phyloP scores from a whole-genome alignment of 805 yeast genomes.

The Saccharomyces kudriavzevii region DNA sequence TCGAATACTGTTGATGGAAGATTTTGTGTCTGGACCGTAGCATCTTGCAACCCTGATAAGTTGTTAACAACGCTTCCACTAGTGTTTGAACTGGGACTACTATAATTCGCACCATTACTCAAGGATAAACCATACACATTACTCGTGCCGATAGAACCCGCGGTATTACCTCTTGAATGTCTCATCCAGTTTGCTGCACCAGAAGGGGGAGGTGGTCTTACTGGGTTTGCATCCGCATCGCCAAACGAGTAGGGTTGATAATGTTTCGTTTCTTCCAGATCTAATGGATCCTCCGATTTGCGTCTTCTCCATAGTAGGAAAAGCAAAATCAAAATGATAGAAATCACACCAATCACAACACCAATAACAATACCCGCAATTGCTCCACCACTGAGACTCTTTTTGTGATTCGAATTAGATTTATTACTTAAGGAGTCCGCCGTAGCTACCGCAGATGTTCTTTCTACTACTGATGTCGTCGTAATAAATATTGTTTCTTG shows the following conservation, averaged over 20 bases:
- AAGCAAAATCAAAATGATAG: slow-evolving; percentile 32
- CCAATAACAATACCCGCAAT: slow-evolving; percentile 59
- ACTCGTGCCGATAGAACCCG: not conserved
- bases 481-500: slow-evolving; percentile 22
- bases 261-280: slow-evolving; percentile 36
- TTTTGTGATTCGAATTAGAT: slow-evolving; percentile 1
- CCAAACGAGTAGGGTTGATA: slow-evolving; percentile 32
- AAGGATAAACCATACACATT: not conserved
- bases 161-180: slow-evolving; percentile 7
- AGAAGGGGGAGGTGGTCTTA: slow-evolving; percentile 16
- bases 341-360: slow-evolving; percentile 36
- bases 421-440: not conserved
- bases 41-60: not conserved
- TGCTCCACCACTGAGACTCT: slow-evolving; percentile 36
- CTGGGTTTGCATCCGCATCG: slow-evolving; percentile 23
- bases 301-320: slow-evolving; percentile 39
- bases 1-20: slow-evolving; percentile 10
- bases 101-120: not conserved
- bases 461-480: slow-evolving; percentile 20
- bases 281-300: slow-evolving; percentile 30
- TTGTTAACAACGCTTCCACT: not conserved
- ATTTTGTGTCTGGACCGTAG: not conserved
- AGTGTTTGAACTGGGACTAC: not conserved
- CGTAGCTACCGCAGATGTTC: slow-evolving; percentile 8
- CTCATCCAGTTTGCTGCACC: slow-evolving; percentile 9